Conservation (phyloP, 352 stramenopile genomes). For the Hyaloperonospora arabidopsidis region DNA sequence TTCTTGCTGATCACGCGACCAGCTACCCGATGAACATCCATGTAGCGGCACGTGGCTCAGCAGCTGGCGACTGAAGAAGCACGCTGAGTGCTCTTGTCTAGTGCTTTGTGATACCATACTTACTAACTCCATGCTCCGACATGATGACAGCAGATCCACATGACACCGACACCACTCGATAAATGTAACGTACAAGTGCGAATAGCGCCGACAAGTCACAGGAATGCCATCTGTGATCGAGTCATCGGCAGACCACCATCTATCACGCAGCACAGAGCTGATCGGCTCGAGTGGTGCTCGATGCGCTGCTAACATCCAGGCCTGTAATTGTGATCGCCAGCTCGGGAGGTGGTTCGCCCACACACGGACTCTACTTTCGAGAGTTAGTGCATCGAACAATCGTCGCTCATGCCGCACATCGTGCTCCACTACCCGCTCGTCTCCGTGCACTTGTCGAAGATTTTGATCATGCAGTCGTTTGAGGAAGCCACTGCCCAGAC, state of each 20-base stretch:
- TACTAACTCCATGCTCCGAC: slow-evolving; percentile 34
- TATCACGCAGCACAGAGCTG: slow-evolving; percentile 7
- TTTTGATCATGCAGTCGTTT: slow-evolving; percentile 20
- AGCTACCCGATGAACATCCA: slow-evolving; percentile 2
- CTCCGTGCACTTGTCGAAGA: neutral
- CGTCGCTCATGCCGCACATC: neutral
- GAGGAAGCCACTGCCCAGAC: slow-evolving; percentile 21
- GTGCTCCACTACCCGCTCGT: neutral
- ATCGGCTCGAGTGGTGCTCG: slow-evolving; percentile 28
- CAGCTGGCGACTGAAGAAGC: slow-evolving; percentile 22
- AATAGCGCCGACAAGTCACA: slow-evolving; percentile 22
- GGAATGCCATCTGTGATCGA: neutral
- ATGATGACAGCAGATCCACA: slow-evolving; percentile 28
- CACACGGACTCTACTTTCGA: slow-evolving; percentile 21
- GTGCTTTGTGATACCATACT: slow-evolving; percentile 22
- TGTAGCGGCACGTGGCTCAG: slow-evolving; percentile 12
- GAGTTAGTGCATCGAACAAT: slow-evolving; percentile 26
- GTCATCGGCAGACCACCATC: slow-evolving; percentile 4
- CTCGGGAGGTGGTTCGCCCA: slow-evolving; percentile 39
- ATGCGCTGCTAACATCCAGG: slow-evolving; percentile 34
- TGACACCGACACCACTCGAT: slow-evolving; percentile 31
- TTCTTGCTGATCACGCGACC: slow-evolving; percentile 9
- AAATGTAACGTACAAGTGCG: slow-evolving; percentile 34
- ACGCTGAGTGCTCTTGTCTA: slow-evolving; percentile 7
- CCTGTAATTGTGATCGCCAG: slow-evolving; percentile 33